phyloP scores from a whole-genome alignment of 768 basidiomycete genomes.

The Tricholoma bakamatsutake region DNA sequence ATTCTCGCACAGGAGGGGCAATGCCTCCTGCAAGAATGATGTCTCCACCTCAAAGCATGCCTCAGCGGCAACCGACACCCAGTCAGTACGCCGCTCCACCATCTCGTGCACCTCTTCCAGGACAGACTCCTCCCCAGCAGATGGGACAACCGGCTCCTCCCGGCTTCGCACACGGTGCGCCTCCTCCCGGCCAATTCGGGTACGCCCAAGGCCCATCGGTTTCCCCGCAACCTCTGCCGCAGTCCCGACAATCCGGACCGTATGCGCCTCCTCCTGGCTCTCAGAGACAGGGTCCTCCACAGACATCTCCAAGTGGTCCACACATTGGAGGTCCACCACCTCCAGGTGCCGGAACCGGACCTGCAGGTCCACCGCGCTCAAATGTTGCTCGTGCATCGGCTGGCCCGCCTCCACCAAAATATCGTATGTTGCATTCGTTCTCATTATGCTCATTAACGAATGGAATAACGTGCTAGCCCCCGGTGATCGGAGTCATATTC shows the following conservation, averaged over 20 bases:
- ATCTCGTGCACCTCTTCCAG: constrained; percentile 31
- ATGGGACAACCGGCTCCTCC: constrained; percentile 28
- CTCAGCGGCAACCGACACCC: constrained; percentile 37
- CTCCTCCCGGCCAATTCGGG: constrained; percentile 23
- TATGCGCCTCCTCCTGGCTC: constrained; percentile 39
- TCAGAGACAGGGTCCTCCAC: constrained; percentile 20
- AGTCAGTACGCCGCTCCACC: constrained; percentile 47
- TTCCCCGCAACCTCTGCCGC: constrained; percentile 15
- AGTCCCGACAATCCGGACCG: constrained; percentile 26
- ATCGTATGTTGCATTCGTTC: constrained; percentile 31
- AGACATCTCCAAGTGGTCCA: constrained; percentile 15
- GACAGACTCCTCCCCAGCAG: constrained; percentile 37
- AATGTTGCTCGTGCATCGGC: constrained; percentile 28
- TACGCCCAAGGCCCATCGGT: constrained; percentile 16
- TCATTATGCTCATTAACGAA: constrained; percentile 2
- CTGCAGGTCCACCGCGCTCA: constrained; percentile 11
- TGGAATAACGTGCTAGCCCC: constrained; percentile 46
- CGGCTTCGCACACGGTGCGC: constrained; percentile 27
- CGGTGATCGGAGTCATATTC: constrained; percentile 92
- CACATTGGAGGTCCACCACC: constrained; percentile 5
- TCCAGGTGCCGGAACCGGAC: constrained; percentile 5
- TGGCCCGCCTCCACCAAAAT: constrained; percentile 30
- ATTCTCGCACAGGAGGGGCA: constrained; percentile 18
- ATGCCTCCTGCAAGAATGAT: constrained; percentile 36
- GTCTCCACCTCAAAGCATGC: constrained; percentile 39